Base-by-base conservation (phyloP, 352 stramenopile genomes). In the Globisporangium splendens region DNA sequence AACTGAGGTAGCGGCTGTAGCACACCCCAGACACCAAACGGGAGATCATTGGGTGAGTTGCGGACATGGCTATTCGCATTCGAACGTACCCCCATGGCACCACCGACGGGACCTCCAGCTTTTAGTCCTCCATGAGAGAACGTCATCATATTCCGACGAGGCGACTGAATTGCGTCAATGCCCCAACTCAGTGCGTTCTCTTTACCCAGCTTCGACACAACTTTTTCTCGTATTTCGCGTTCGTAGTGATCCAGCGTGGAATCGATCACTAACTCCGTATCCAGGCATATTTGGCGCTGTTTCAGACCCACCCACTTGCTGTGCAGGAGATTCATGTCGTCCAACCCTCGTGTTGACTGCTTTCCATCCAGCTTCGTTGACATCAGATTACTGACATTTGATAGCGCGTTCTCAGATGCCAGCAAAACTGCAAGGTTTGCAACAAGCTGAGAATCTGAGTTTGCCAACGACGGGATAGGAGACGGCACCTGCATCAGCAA, bases 101-200 rank as follows among this genome's bases (percentile, higher is more conserved):
- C 15, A 42, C 41, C 35, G 15, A 18, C 17, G 8, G 21, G 22
- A n/a, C 46, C 46, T 22, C n/a, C 42, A 13, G 18, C 17, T n/a
- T 55, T 59, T n/a, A 61, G 46, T 42, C 18, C 33, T 4, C 46
- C 21, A 43, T 43, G 38, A 56, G 65, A 24, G 51, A 69, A 15
- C 22, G 61, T 39, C 53, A 33, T 5, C 28, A 44, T 12, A 21
- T 55, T 85, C 8, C 77, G 77, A 4, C 83, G 69, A 43, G 86
- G 86, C 0, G 83, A 93, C 47, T 95, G 86, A 12, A 95, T 86
- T 1, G 83, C 84, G 65, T 94, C 84, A 4, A 89, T 74, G 10
- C 81, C 84, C 86, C 86, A 95, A 10, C 73, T 91, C 20, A 95
- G 50, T 0, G 80, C 86, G 46, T 95, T 93, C 57, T 93, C 80